phyloP scores from a whole-genome alignment of 1,284 basidiomycete species.

The Rhodotorula sp. region DNA sequence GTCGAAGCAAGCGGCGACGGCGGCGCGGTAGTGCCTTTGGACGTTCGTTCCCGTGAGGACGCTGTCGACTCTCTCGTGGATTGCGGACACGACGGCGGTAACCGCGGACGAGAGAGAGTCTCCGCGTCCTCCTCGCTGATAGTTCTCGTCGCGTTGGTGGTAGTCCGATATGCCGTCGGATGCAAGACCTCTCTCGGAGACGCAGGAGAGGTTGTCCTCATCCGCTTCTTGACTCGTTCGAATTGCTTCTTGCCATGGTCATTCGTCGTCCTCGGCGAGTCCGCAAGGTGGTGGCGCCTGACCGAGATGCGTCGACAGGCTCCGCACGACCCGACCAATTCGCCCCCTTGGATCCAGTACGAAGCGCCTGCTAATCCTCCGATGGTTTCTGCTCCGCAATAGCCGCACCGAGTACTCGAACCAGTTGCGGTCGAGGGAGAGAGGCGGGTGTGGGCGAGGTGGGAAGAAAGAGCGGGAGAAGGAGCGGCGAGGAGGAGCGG shows the following conservation, averaged over 20 bases:
- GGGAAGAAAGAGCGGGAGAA: slow-evolving; percentile 1
- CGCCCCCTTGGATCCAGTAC: not conserved
- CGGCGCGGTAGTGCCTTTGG: too few relatives aligned
- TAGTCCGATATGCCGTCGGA: slow-evolving; percentile 1
- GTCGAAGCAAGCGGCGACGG: too few relatives aligned
- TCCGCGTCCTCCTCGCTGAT: not conserved
- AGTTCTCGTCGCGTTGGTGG: not conserved
- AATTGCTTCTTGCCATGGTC: slow-evolving; percentile 1
- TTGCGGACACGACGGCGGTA: too few relatives aligned
- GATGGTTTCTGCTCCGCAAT: not conserved
- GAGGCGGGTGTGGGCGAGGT: not conserved
- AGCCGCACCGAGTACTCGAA: not conserved
- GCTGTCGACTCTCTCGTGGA: too few relatives aligned
- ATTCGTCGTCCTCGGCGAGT: not conserved
- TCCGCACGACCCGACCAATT: slow-evolving; percentile 1
- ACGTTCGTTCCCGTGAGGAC: too few relatives aligned
- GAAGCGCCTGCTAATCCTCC: not conserved
- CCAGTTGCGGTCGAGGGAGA: too few relatives aligned
- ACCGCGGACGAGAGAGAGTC: not conserved
- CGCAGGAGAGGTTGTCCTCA: not conserved
- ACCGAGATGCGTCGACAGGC: not conserved
- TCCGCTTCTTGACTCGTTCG: slow-evolving; percentile 13
- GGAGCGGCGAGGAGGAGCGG: slow-evolving; percentile 8
- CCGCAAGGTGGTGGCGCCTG: too few relatives aligned
- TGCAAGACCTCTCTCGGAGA: not conserved